Evolutionary conservation across 192 early-diverging fungal species (phyloP), one percentile per base, ranked within the genome.

Genomic region (Gaertneriomyces semiglobifer): DNA sequence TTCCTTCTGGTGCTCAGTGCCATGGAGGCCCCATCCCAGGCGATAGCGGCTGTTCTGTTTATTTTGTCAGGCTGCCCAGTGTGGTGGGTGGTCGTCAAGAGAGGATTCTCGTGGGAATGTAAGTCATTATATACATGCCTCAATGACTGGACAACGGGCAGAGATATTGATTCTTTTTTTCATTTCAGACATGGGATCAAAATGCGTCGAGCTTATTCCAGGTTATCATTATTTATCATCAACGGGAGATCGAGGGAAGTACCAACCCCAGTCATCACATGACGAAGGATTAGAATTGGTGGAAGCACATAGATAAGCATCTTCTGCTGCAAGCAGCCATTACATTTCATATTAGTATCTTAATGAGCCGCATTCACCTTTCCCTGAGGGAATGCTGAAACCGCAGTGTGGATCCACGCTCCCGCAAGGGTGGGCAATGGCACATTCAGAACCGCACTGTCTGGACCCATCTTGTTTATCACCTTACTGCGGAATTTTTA

Each of bases 1-100:
- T 88, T 88, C 48, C 70, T 92, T 33, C 73, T 90, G 40, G 55
- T 19, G 10, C 72, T 67, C 44, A 74, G 74, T 54, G 67, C 72
- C 3, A 57, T 43, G 44, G 79, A 71, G 68, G 69, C 72, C 16
- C 79, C 79, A 6, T 12, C 18, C 42, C 65, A 66, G 38, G 76
- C 76, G 2, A 3, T 69, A 10, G 63, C 60, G 6, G 74, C 67
- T 10, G 18, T 72, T 4, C 8, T 45, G 38, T 79, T 79, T 53
- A 39, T 76, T 8, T 43, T 41, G 20, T 55, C 39, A 39, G 77
- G 77, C 2, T 56, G 71, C 46, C 60, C 62, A 19, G 42, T 72
- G 45, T 76, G 66, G 66, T 68, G 38, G 2, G 46, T 63, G 7
- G 69, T 66, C n/a, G 70, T 66, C 11, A 19, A 43, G 1, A 72